Percentiles rank a stretch among this genome's conserved stretches.
phyloP scores from a whole-genome alignment of 2,329 filamentous ascomycete genomes.

The Apiospora rasikravindrae region DNA sequence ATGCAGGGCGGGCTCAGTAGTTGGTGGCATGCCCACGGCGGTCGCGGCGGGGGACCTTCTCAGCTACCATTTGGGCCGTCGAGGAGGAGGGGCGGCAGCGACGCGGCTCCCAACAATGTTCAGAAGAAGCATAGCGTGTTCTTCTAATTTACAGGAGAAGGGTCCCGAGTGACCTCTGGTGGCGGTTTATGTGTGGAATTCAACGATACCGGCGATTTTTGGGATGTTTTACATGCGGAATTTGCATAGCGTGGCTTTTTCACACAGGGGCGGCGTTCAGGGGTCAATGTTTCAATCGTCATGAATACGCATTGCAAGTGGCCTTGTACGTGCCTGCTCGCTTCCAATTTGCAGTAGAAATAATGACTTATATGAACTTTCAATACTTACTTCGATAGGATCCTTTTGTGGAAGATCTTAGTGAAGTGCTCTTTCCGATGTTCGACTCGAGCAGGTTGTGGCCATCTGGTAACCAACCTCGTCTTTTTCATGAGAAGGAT shows the following conservation, averaged over 20 bases:
- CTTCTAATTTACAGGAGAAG: conserved; percentile 39
- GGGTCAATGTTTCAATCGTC: neutral
- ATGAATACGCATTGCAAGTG: neutral
- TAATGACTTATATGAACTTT: neutral
- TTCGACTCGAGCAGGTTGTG: neutral
- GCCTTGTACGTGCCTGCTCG: neutral
- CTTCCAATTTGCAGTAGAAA: neutral
- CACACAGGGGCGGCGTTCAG: neutral
- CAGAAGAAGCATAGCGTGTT: conserved; percentile 56
- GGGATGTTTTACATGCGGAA: neutral
- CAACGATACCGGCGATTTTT: neutral
- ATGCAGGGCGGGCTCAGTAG: conserved; percentile 30
- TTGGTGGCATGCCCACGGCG: conserved; percentile 38
- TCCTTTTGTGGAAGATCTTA: neutral
- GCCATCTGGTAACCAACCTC: too few species aligned
- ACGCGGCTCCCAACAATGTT: conserved; percentile 45
- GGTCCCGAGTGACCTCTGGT: neutral
- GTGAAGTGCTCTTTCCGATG: neutral
- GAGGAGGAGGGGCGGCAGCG: conserved; percentile 38
- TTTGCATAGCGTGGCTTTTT: conserved; percentile 10
- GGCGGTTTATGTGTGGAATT: neutral
- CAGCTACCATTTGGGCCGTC: conserved; percentile 52
- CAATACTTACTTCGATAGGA: neutral
- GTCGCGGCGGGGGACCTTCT: conserved; percentile 27
- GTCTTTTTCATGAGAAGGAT: too few species aligned